Evolutionary conservation across 1,284 basidiomycete species (phyloP), one percentile per base, ranked within the genome.

Genomic region (Malassezia globosa): DNA sequence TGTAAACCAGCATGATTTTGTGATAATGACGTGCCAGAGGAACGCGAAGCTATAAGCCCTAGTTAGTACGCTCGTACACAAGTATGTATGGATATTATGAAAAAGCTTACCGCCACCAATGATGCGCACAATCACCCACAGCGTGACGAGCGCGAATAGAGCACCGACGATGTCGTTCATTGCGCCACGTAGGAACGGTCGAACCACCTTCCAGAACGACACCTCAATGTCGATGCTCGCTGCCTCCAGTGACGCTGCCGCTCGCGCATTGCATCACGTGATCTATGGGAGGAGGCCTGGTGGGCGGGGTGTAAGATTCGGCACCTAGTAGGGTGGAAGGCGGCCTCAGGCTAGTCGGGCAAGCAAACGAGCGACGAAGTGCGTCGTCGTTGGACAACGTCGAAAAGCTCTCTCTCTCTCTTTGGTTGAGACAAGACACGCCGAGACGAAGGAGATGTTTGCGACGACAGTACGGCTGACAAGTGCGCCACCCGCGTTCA

Each of bases 401-500:
- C 44, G 24, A 7, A 16, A 7, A 11, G 21, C 34, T 24, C 40
- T 38, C 21, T 33, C 6, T 34, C 22, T 33, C 14, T 33, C 33
- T 14, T 38, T 25, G 22, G 22, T 16, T 13, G 42, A 5, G 22
- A 29, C 27, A 34, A 19, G 25, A 25, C 26, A n/a, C n/a, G n/a
- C n/a, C n/a, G n/a, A n/a, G 36, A 14, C 33, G 42, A 5, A 24
- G 24, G 44, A n/a, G 23, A 55, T 55, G 54, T 51, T 55, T 47
- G 46, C 24, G 14, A 47, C 50, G 40, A 25, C 31, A 24, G 50
- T 42, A 7, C 16, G 39, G 40, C 44, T 36, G 38, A 33, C 44
- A 13, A 21, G 48, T 16, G 51, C 56, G n/a, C 37, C 55, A 16
- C 37, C 60, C 6, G 47, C 58, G 22, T 88, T 86, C 76, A 80